Conservation (phyloP, 495 filamentous ascomycete species). For the Aspergillus conjunctus region DNA sequence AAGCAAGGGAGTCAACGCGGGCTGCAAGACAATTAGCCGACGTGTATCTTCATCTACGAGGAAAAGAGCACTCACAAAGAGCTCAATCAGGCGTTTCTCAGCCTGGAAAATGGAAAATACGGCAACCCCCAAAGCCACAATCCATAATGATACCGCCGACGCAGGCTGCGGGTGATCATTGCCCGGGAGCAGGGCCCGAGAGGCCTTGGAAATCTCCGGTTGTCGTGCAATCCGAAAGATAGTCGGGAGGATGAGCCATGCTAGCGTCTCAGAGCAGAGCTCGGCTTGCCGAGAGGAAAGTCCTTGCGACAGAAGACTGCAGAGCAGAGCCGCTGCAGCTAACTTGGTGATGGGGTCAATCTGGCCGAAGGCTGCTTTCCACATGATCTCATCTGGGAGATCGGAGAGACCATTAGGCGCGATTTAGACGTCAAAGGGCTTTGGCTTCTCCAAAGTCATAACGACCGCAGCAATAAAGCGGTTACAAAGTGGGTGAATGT, state of each 20-base stretch:
- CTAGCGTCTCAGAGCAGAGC: conserved; percentile 6
- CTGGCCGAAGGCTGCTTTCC: background rate
- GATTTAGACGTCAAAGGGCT: too few relatives aligned
- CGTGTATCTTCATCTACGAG: background rate
- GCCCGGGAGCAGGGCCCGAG: background rate
- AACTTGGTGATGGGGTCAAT: conserved; percentile 2
- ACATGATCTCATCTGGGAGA: background rate
- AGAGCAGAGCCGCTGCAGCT: conserved; percentile 10
- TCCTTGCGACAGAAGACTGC: background rate
- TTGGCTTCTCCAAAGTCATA: too few relatives aligned
- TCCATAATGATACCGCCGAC: conserved; percentile 10
- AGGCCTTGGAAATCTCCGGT: background rate
- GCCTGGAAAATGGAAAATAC: background rate
- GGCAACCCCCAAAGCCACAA: conserved; percentile 10
- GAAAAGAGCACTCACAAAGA: background rate
- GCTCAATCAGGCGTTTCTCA: conserved; percentile 1
- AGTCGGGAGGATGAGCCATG: conserved; percentile 7
- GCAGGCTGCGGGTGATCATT: background rate
- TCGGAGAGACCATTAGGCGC: background rate
- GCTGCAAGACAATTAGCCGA: background rate
- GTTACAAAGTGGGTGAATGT: too few relatives aligned
- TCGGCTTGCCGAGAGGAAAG: conserved; percentile 4
- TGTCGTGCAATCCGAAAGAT: background rate
- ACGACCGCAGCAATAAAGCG: too few relatives aligned
- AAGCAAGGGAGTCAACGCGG: conserved; percentile 11